These are phyloP conservation scores for Mycosarcoma maydis DNA, from an alignment of 1,284 basidiomycete species.

Conservation along the genomic window DNA sequence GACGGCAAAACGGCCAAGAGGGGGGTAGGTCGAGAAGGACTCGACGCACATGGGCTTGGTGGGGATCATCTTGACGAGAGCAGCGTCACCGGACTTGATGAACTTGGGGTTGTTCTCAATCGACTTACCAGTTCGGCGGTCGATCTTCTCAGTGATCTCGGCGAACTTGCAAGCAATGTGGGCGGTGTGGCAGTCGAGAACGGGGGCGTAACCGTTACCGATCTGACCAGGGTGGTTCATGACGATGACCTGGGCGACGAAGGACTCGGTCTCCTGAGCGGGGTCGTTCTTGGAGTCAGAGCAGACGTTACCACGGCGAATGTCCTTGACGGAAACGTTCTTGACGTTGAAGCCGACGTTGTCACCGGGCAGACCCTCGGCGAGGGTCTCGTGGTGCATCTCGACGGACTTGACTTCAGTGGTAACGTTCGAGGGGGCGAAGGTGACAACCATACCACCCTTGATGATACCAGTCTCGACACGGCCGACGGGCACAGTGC, in stretches of 20 bases:
- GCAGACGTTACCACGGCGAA: conserved; percentile 98
- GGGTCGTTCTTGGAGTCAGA: conserved; percentile 99
- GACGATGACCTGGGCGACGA: conserved; percentile 99
- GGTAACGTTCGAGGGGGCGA: conserved; percentile 96
- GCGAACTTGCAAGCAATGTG: conserved; percentile 99
- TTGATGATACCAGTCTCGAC: conserved; percentile 99
- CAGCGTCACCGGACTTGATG: conserved; percentile 74
- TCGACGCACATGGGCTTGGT: conserved; percentile 99
- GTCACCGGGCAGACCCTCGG: conserved; percentile 94
- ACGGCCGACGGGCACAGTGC: conserved; percentile 99
- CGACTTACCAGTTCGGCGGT: conserved; percentile 89
- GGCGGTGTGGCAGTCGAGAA: conserved; percentile 99
- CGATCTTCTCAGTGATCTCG: conserved; percentile 98
- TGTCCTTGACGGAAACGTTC: conserved; percentile 99
- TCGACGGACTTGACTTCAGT: conserved; percentile 99
- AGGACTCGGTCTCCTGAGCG: conserved; percentile 97
- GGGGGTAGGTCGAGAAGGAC: conserved; percentile 96
- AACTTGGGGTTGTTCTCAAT: conserved; percentile 91
- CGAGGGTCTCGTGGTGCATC: conserved; percentile 99
- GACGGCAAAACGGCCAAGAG: conserved; percentile 92
- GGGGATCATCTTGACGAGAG: conserved; percentile 97
- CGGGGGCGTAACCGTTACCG: conserved; percentile 94
- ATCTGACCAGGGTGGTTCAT: conserved; percentile 99
- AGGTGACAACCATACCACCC: conserved; percentile 95
- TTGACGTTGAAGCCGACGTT: conserved; percentile 92